Conservation (phyloP, 495 filamentous ascomycete genomes). For the Echria macrotheca region DNA sequence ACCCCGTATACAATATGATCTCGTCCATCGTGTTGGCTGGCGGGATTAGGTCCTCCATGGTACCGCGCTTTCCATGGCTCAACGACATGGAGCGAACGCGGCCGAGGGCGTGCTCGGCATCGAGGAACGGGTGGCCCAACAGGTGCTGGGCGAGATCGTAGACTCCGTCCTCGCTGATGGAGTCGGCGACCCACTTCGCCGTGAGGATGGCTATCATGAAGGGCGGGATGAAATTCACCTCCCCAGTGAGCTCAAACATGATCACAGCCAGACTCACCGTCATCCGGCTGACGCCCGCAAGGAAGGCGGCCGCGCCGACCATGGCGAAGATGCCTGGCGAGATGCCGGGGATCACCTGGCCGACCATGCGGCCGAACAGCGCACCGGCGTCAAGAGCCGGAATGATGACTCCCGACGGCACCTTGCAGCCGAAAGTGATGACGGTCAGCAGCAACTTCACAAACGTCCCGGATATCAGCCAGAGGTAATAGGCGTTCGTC, state of each 20-base stretch:
- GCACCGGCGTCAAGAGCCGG: constrained; percentile 54
- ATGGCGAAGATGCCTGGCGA: constrained; percentile 54
- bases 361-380: constrained; percentile 50
- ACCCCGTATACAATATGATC: constrained; percentile 46
- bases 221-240: constrained; percentile 47
- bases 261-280: constrained; percentile 53
- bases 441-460: constrained; percentile 50
- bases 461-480: constrained; percentile 47
- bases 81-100: constrained; percentile 27
- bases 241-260: constrained; percentile 51
- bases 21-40: constrained; percentile 50
- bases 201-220: constrained; percentile 56
- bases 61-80: constrained; percentile 18
- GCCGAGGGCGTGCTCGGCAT: constrained; percentile 41
- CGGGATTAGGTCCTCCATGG: constrained; percentile 46
- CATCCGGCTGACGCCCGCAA: constrained; percentile 54
- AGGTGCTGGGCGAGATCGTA: constrained; percentile 53
- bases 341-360: constrained; percentile 37
- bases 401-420: constrained; percentile 55
- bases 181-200: constrained; percentile 55
- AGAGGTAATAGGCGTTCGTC: constrained; percentile 38
- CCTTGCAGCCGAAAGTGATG: constrained; percentile 55
- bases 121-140: constrained; percentile 53
- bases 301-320: constrained; percentile 53
- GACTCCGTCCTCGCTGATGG: constrained; percentile 44